Conservation (phyloP, 306 rosid genomes). For the Acacia confusa region DNA sequence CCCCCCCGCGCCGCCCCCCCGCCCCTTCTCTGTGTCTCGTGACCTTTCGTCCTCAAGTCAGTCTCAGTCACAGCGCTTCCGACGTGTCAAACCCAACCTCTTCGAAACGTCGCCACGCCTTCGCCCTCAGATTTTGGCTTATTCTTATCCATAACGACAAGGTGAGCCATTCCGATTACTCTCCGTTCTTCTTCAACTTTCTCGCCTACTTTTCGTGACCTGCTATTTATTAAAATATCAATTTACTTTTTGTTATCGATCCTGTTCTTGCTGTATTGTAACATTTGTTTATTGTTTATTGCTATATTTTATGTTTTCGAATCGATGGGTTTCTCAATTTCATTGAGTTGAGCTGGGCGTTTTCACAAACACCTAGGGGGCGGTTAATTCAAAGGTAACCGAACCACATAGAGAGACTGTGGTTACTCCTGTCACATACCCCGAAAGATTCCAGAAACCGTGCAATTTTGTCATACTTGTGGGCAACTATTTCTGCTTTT, state of each 20-base stretch:
- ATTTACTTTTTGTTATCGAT: background rate
- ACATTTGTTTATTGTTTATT: background rate
- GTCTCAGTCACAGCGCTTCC: background rate
- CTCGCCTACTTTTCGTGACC: background rate
- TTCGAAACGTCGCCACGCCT: background rate
- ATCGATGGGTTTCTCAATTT: background rate
- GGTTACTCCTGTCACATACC: slow-evolving; percentile 25
- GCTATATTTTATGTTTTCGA: background rate
- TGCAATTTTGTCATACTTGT: slow-evolving; percentile 75
- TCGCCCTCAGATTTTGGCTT: background rate
- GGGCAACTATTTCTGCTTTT: slow-evolving; percentile 49
- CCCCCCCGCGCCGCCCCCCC: accelerated
- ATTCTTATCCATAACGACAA: slow-evolving; percentile 30
- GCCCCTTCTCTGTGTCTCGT: too few species aligned
- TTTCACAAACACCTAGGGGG: slow-evolving; percentile 28
- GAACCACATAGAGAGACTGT: background rate
- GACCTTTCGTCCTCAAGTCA: background rate
- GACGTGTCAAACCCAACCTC: slow-evolving; percentile 27
- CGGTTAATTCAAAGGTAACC: slow-evolving; percentile 14
- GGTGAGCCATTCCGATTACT: background rate
- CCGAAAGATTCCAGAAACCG: slow-evolving; percentile 55
- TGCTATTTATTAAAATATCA: background rate
- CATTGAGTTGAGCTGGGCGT: background rate
- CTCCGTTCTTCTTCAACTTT: background rate
- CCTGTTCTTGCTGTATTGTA: background rate